Conservation (phyloP, 495 filamentous ascomycete genomes). For the Aeminium ludgeri region DNA sequence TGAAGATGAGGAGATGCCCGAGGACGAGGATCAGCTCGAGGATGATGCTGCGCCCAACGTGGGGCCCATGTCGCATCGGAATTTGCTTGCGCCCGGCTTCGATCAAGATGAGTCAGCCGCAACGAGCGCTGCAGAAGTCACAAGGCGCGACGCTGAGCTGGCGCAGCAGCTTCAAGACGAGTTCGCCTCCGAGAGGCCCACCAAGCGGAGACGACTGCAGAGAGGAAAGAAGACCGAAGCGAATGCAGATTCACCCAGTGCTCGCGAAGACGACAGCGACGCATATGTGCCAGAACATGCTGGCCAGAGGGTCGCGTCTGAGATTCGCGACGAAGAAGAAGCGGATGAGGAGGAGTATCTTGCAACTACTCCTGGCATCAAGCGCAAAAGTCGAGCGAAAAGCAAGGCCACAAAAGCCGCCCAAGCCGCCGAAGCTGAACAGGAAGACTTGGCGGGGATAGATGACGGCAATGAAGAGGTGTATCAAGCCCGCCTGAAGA, state of each 20-base stretch:
- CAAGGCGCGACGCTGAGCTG: constrained; percentile 7
- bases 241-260: constrained; percentile 1
- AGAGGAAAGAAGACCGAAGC: constrained; percentile 1
- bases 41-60: constrained; percentile 18
- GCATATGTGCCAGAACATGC: constrained; percentile 16
- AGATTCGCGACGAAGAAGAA: constrained; percentile 28
- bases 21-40: constrained; percentile 40
- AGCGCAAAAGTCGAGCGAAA: constrained; percentile 13
- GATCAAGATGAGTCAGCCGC: constrained; percentile 29
- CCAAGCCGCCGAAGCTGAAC: constrained; percentile 25
- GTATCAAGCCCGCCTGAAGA: constrained; percentile 58
- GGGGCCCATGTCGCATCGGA: constrained; percentile 49
- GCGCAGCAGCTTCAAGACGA: constrained; percentile 14
- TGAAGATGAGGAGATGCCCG: no score
- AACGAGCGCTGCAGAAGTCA: constrained; percentile 9
- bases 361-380: constrained; percentile 20
- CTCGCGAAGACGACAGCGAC: constrained; percentile 17
- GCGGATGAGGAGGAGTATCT: constrained; percentile 30
- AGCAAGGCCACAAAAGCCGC: constrained; percentile 17
- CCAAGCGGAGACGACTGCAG: constrained; percentile 15
- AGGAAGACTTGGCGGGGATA: constrained; percentile 55
- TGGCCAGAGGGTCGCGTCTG: constrained; percentile 17
- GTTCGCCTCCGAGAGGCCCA: constrained; percentile 12
- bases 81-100: constrained; percentile 69
- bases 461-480: constrained; percentile 84